Percentiles rank a stretch among this genome's conserved stretches.
Conservation (phyloP, 805 yeast species). For the Lachancea nothofagi region DNA sequence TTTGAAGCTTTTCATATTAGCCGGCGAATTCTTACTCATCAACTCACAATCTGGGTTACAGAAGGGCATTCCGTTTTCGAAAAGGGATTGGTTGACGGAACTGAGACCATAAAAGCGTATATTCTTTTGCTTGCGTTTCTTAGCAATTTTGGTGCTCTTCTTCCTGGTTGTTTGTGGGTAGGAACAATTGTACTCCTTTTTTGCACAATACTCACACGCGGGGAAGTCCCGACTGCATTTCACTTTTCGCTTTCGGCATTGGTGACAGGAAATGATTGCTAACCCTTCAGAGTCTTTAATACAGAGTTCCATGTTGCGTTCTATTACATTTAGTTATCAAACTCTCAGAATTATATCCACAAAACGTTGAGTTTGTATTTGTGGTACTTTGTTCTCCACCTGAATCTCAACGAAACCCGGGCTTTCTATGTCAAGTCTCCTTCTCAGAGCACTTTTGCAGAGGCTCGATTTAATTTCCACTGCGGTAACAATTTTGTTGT, state of each 20-base stretch:
- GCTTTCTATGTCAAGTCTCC: too few relatives aligned
- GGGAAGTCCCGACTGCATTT: constrained; percentile 14
- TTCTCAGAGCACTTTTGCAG: too few relatives aligned
- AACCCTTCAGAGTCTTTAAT: constrained; percentile 16
- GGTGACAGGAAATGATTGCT: constrained; percentile 19
- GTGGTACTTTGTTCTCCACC: too few relatives aligned
- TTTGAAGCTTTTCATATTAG: constrained; percentile 4
- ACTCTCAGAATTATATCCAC: too few relatives aligned
- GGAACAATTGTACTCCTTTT: constrained; percentile 9
- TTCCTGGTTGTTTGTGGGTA: constrained; percentile 13
- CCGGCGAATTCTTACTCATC: constrained; percentile 10
- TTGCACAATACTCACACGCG: constrained; percentile 11
- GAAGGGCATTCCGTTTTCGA: constrained; percentile 15
- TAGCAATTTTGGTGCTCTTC: constrained; percentile 13
- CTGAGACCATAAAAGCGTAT: constrained; percentile 14
- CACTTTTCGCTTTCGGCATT: constrained; percentile 17
- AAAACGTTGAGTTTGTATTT: too few relatives aligned
- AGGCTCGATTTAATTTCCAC: too few relatives aligned
- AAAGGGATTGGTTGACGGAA: constrained; percentile 14
- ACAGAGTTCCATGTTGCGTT: constrained; percentile 11
- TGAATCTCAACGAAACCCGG: too few relatives aligned
- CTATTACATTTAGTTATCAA: too few relatives aligned
- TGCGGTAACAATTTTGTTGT: too few relatives aligned
- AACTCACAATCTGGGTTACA: constrained; percentile 14
- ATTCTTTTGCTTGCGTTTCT: constrained; percentile 11